A percentile compares a stretch with the other conserved stretches of the same genome.
Evolutionary conservation across 495 filamentous ascomycete species (phyloP).

Genomic region (Bombardia bombarda): DNA sequence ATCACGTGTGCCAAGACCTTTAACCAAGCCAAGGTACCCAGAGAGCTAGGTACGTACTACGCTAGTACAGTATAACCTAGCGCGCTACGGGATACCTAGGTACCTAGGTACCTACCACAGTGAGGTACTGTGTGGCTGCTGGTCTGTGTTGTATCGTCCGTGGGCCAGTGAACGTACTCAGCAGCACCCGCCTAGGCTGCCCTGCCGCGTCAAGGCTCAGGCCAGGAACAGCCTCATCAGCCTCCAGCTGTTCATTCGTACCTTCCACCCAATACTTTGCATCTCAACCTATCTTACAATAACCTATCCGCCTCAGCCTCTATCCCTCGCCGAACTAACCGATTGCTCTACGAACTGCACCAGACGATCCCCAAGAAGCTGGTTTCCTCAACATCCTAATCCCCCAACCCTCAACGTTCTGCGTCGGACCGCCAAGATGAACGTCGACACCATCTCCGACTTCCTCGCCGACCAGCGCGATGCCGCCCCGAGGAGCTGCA

Average conservation of each 20-base stretch:
- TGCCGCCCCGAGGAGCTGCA: constrained; percentile 79
- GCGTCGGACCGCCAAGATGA: constrained; percentile 1
- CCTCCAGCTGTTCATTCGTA: neutral
- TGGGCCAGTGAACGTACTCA: too few relatives aligned
- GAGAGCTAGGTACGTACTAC: constrained; percentile 12
- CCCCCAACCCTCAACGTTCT: too few relatives aligned
- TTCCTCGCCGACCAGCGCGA: constrained; percentile 84
- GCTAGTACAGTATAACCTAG: neutral
- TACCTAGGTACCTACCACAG: too few relatives aligned
- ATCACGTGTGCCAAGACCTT: constrained; percentile 11
- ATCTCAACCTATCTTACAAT: neutral
- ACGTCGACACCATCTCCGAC: constrained; percentile 76
- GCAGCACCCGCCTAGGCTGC: constrained; percentile 22
- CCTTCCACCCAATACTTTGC: neutral
- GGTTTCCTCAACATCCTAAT: too few relatives aligned
- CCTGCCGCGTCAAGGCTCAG: constrained; percentile 23
- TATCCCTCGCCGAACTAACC: too few relatives aligned
- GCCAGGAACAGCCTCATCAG: constrained; percentile 4
- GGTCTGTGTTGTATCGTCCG: too few relatives aligned
- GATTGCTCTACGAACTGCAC: neutral
- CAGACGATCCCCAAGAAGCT: neutral
- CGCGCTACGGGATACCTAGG: too few relatives aligned
- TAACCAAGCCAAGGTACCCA: neutral
- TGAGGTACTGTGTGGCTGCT: too few relatives aligned
- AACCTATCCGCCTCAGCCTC: too few relatives aligned